phyloP scores from a whole-genome alignment of 805 yeast genomes.

The Jamesozyma jinghongensis region DNA sequence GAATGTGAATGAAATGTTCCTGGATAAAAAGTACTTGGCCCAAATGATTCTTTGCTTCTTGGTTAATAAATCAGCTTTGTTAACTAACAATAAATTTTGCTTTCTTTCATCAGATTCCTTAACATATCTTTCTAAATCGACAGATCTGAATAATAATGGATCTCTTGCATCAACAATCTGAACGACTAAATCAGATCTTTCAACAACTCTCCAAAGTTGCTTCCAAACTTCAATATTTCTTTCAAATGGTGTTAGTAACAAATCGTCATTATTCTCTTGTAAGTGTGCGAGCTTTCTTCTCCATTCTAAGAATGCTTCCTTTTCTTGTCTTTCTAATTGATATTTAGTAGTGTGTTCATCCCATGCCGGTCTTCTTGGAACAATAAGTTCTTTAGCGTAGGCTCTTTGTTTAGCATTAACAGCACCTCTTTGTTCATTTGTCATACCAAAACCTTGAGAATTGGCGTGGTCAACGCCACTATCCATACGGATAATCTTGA shows the following conservation, averaged over 20 bases:
- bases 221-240: conserved; percentile 97
- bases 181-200: conserved; percentile 85
- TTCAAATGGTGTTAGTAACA: conserved; percentile 90
- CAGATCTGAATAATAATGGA: conserved; percentile 82
- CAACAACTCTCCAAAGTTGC: conserved; percentile 96
- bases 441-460: conserved; percentile 50
- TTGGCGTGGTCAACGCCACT: conserved; percentile 32
- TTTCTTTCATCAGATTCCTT: conserved; percentile 66
- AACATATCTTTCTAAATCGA: conserved; percentile 79
- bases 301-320: conserved; percentile 89
- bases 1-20: conserved; percentile 74
- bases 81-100: conserved; percentile 73
- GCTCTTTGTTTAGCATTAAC: conserved; percentile 54
- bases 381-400: conserved; percentile 63
- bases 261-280: conserved; percentile 69
- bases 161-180: conserved; percentile 97
- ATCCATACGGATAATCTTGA: conserved; percentile 74
- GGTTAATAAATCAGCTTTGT: conserved; percentile 85
- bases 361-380: conserved; percentile 94
- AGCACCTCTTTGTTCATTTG: conserved; percentile 55
- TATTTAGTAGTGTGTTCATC: conserved; percentile 54
- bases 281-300: conserved; percentile 78
- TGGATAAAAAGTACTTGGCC: conserved; percentile 71
- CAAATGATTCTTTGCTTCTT: conserved; percentile 69
- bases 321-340: conserved; percentile 79